Conservation (phyloP, 306 rosid species). For the Trifolium fragiferum region DNA sequence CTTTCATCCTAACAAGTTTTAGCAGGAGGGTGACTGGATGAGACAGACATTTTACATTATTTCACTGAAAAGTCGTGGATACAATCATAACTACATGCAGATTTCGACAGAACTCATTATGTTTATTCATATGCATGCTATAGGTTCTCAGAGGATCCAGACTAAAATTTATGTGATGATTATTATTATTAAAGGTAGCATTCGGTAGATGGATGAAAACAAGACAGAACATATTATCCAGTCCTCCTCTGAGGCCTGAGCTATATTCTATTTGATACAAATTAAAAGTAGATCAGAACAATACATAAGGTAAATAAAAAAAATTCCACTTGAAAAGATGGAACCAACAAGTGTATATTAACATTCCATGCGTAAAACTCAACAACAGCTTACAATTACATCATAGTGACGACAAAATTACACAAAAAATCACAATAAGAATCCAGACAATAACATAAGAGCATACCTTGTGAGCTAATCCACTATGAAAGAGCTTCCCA, state of each 20-base stretch:
- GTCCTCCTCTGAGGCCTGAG: background rate
- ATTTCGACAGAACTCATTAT: background rate
- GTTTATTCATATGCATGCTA: background rate
- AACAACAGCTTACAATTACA: background rate
- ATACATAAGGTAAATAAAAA: background rate
- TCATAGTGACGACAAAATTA: slow-evolving; percentile 4
- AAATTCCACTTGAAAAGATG: background rate
- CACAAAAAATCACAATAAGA: slow-evolving; percentile 23
- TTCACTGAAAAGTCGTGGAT: background rate
- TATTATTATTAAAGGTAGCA: background rate
- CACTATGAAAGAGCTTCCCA: slow-evolving; percentile 93
- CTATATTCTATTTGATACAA: background rate
- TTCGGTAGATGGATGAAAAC: background rate
- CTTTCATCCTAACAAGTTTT: background rate
- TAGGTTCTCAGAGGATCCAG: background rate
- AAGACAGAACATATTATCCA: background rate
- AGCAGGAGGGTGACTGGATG: background rate
- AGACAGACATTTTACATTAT: background rate
- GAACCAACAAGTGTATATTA: background rate
- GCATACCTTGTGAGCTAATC: slow-evolving; percentile 80
- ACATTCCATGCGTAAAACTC: background rate
- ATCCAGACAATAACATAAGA: slow-evolving; percentile 3
- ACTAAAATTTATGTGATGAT: background rate
- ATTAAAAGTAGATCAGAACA: background rate
- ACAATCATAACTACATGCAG: background rate